Evolutionary conservation across 1,284 basidiomycete genomes (phyloP).

Genomic region (Heterobasidion occidentale): DNA sequence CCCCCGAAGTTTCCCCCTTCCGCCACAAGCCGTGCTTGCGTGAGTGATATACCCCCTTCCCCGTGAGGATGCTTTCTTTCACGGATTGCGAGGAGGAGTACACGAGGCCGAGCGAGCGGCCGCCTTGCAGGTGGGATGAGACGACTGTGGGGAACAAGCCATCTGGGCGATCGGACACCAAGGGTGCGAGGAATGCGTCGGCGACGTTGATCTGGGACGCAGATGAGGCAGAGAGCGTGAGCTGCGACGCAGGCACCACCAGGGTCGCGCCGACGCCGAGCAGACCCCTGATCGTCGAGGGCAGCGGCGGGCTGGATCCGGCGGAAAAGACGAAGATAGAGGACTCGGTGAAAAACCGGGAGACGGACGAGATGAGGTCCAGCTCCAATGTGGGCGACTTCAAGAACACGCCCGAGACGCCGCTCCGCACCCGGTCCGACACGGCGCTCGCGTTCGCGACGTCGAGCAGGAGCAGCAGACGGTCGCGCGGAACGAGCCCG

Average conservation of each 20-base stretch:
- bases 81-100: conserved; percentile 94
- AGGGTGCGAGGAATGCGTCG: conserved; percentile 80
- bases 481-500: conserved; percentile 60
- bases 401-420: conserved; percentile 71
- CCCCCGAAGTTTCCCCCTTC: conserved; percentile 95
- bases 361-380: conserved; percentile 66
- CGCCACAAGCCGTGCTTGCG: conserved; percentile 95
- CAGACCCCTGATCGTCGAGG: conserved; percentile 48
- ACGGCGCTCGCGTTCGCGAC: conserved; percentile 68
- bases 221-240: conserved; percentile 53
- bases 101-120: conserved; percentile 85
- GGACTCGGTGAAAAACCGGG: conserved; percentile 62
- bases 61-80: conserved; percentile 80
- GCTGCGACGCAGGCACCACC: conserved; percentile 68
- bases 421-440: conserved; percentile 60
- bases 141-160: conserved; percentile 93
- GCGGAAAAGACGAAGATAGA: conserved; percentile 57
- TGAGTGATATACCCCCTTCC: conserved; percentile 94
- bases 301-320: conserved; percentile 35
- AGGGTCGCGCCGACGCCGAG: conserved; percentile 53
- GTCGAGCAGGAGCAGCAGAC: conserved; percentile 70
- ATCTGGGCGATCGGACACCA: conserved; percentile 86
- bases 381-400: conserved; percentile 60
- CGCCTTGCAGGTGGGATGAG: conserved; percentile 63
- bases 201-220: conserved; percentile 62